Evolutionary conservation across 768 basidiomycete genomes (phyloP), one percentile per base, ranked within the genome.

Genomic region (Pholiota molesta): DNA sequence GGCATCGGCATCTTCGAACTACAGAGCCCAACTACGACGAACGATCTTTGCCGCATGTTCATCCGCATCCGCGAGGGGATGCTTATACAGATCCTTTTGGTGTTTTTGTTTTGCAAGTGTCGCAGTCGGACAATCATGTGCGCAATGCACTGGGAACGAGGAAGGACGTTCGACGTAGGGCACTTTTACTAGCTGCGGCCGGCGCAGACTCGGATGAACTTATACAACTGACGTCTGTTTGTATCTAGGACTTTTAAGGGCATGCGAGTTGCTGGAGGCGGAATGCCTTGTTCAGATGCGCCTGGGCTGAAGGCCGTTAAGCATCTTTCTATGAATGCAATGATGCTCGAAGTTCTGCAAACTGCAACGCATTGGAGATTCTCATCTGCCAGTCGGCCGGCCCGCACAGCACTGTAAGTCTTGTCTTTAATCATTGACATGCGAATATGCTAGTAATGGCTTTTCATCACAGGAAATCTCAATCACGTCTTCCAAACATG

Each of bases 1-100:
- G 97, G 97, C 9, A 95, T 99, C 54, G 89, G 91, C 52, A 94
- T 99, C 16, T 98, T 99, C 70, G 96, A 99, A 65, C 83, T 99
- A 13, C 91, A 98, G 73, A 95, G 93, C 52, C 93, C 97, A 8
- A 97, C 96, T 3, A 95, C 96, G 11, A 94, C 97, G 74, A 98
- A 97, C 71, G 97, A 99, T 75, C 99, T 99, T 72, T 98, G 96
- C 71, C 86, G 97, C 10, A 96, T 99, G 91, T 97, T 99, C 78
- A 94, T 97, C 44, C 26, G 26, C 26, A 26, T 26, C 26, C 84
- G 95, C 5, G 97, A 99, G 76, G 97, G 97, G 75, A 93, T 95
- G 80, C 93, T 97, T 59, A 90, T 97, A 57, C 88, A 92, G 69
- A 92, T 97, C 65, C 68, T 95, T 52, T 75, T 94, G 59, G 90